Evolutionary conservation across 2,329 filamentous ascomycete species (phyloP).

Genomic region (Cladorrhinum sp.): DNA sequence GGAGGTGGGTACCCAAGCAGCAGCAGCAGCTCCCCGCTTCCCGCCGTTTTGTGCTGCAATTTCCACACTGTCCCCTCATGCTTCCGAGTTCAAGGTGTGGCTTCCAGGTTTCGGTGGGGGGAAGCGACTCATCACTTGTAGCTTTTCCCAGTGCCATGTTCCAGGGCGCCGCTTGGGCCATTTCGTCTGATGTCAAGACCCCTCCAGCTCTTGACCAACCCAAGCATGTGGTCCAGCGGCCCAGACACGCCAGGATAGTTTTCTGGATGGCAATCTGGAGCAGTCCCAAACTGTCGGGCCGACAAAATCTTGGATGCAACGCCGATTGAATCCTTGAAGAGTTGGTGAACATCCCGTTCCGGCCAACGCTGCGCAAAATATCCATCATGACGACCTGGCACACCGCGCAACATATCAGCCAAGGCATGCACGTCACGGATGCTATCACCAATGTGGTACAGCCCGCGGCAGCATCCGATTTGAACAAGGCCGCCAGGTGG

Average conservation of each 20-base stretch:
- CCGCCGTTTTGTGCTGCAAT: neutral
- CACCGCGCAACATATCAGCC: neutral
- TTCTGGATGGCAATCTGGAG: constrained; percentile 1
- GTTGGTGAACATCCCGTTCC: neutral
- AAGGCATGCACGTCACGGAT: constrained; percentile 5
- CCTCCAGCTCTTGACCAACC: neutral
- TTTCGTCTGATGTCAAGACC: too few species aligned
- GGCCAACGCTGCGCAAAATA: constrained; percentile 11
- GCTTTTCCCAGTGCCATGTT: neutral
- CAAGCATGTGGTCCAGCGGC: neutral
- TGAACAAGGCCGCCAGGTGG: neutral
- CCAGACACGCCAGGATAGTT: neutral
- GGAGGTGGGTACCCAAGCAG: neutral
- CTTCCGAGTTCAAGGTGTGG: too few species aligned
- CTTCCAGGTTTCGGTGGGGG: too few species aligned
- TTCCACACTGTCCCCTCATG: too few species aligned
- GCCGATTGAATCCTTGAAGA: neutral
- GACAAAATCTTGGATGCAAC: constrained; percentile 5
- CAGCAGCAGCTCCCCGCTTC: neutral
- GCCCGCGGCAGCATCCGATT: constrained; percentile 14
- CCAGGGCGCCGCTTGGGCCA: neutral
- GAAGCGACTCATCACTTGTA: too few species aligned
- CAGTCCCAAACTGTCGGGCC: constrained; percentile 12
- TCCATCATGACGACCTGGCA: neutral
- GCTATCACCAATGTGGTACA: constrained; percentile 1